phyloP scores from a whole-genome alignment of 768 basidiomycete species.

The Mrakia frigida region DNA sequence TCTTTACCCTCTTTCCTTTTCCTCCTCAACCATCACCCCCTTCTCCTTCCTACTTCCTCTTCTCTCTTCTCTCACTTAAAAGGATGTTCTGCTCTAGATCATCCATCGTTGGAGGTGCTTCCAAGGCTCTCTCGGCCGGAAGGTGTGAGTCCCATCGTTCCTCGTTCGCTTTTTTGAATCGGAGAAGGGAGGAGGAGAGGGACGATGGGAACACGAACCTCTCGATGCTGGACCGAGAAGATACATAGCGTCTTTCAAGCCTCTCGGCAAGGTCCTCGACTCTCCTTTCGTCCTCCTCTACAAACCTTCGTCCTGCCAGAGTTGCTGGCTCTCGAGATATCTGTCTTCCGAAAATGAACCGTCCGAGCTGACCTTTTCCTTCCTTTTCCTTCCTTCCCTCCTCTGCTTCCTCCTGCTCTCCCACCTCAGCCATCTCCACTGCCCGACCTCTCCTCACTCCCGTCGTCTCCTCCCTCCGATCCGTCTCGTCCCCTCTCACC shows the following conservation, averaged over 20 bases:
- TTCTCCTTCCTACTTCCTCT: no score
- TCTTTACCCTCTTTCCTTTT: not conserved
- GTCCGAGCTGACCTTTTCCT: slow-evolving; percentile 18
- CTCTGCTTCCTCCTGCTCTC: not conserved
- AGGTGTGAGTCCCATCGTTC: not conserved
- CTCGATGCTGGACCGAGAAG: not conserved
- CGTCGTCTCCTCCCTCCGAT: slow-evolving; percentile 7
- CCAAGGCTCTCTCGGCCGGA: slow-evolving; percentile 8
- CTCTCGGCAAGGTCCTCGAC: no score
- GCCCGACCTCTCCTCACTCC: slow-evolving; percentile 23
- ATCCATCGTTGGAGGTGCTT: not conserved
- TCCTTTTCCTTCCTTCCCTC: slow-evolving; percentile 7
- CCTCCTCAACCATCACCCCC: not conserved
- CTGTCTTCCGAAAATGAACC: not conserved
- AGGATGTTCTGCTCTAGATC: slow-evolving; percentile 13
- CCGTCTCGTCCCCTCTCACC: slow-evolving; percentile 14
- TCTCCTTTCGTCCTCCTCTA: no score
- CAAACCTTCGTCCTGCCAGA: no score
- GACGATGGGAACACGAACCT: not conserved
- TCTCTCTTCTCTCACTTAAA: not conserved
- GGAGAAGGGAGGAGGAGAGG: not conserved
- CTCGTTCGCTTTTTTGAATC: no score
- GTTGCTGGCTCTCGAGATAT: not conserved
- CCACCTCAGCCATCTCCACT: not conserved
- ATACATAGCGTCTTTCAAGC: no score